A percentile compares a stretch with the other conserved stretches of the same genome.
Evolutionary conservation across 2,329 filamentous ascomycete genomes (phyloP).

Genomic region (Fusarium anguioides): DNA sequence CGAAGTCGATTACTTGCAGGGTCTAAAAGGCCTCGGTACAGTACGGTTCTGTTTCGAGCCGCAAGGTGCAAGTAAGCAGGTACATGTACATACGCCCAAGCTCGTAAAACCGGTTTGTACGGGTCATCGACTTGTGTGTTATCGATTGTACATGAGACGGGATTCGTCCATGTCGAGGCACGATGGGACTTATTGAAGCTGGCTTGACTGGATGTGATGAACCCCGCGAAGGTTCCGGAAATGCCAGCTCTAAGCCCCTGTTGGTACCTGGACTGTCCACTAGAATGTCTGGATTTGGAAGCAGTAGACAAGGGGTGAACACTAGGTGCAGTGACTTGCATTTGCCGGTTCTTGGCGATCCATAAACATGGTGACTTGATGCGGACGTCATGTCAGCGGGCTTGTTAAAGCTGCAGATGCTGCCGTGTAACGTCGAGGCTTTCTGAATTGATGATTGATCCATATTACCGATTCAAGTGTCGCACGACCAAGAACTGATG

Average conservation of each 20-base stretch:
- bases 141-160: slow-evolving; percentile 23
- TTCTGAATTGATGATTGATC: slow-evolving; percentile 12
- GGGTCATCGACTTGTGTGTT: slow-evolving; percentile 36
- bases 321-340: slow-evolving; percentile 37
- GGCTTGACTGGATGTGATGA: slow-evolving; percentile 4
- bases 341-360: slow-evolving; percentile 28
- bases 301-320: slow-evolving; percentile 20
- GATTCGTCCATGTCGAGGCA: slow-evolving; percentile 33
- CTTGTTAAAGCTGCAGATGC: neutral
- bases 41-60: slow-evolving; percentile 2
- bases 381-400: slow-evolving; percentile 38
- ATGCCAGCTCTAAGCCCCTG: slow-evolving; percentile 15
- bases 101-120: slow-evolving; percentile 33
- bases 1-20: slow-evolving; percentile 3
- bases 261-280: slow-evolving; percentile 16
- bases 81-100: neutral
- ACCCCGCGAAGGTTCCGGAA: slow-evolving; percentile 26
- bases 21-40: neutral
- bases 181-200: slow-evolving; percentile 27
- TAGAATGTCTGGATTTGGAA: slow-evolving; percentile 20
- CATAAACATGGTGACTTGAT: slow-evolving; percentile 41
- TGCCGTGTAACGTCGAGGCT: slow-evolving; percentile 21
- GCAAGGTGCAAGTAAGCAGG: neutral
- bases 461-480: slow-evolving; percentile 1
- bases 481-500: slow-evolving; percentile 1